Base-by-base conservation (phyloP, 2,329 filamentous ascomycete species). In the Chrysoporthe austroafricana region DNA sequence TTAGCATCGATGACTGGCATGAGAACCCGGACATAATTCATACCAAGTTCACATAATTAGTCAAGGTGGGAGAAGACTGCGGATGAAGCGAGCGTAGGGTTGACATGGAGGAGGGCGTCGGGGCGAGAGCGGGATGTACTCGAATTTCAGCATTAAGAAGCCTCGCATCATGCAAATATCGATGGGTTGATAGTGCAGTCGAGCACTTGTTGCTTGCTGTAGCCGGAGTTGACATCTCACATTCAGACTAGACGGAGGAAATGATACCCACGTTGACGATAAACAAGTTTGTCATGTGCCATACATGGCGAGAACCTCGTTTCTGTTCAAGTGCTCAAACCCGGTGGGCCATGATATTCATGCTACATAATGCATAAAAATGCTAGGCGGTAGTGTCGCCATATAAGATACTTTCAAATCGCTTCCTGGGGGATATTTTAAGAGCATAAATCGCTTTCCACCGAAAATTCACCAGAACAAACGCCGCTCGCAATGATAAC, bases 21-120 rank as follows among this genome's bases (percentile, higher is more conserved):
- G 96, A 99, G 86, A 97, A 99, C 78, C 96, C 96, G 21, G 95
- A 99, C 77, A 96, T 99, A 75, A 98, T 99, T 77, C 95, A 98
- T 81, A 96, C 93, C 76, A 98, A 97, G 81, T 97, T 98, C 80
- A 94, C 93, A 75, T 97, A 85, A 80, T 48, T 14, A 21, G 14
- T 39, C 9, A n/a, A 39, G 21, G 34, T 14, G n/a, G 14, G 42
- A 9, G 3, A 2, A 42, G 34, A 48, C 6, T 14, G 46, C 14
- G 11, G 54, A 14, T 21, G 21, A 34, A 18, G 46, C 54, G 21
- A 43, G 52, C 32, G 34, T 36, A 36, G 48, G n/a, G 16, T 32
- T 61, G 44, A 54, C 46, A 61, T 60, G 32, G 26, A 46, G 50
- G 18, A 44, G 60, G 16, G 32, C 13, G 62, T 68, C 60, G 36